These are phyloP conservation scores for Boeremia exigua DNA, from an alignment of 2,329 filamentous ascomycete species.

Conservation along the genomic window DNA sequence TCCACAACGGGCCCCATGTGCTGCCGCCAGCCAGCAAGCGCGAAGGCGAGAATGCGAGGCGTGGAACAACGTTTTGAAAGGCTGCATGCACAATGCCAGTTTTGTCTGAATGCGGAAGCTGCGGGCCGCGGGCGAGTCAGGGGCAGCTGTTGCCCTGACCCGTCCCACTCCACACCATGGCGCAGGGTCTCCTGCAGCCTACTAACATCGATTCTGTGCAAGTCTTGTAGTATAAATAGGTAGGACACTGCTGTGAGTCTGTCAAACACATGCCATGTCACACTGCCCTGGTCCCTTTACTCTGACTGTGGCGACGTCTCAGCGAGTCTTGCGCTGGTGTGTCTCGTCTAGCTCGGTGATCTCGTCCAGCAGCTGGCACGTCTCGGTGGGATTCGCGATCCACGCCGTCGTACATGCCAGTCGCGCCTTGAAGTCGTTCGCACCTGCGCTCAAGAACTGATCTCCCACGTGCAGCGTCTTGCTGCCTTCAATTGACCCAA, in stretches of 20 bases:
- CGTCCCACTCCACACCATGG: slow-evolving; percentile 17
- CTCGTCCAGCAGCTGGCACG: slow-evolving; percentile 87
- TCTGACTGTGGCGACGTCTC: background rate
- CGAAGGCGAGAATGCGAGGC: slow-evolving; percentile 1
- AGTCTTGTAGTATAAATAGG: slow-evolving; percentile 8
- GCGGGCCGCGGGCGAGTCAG: slow-evolving; percentile 25
- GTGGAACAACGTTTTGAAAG: slow-evolving; percentile 11
- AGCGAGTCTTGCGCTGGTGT: slow-evolving; percentile 47
- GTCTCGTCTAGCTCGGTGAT: slow-evolving; percentile 58
- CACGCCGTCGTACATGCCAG: slow-evolving; percentile 93
- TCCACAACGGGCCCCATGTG: slow-evolving; percentile 1
- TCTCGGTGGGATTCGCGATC: slow-evolving; percentile 93
- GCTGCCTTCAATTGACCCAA: slow-evolving; percentile 74
- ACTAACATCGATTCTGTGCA: slow-evolving; percentile 7
- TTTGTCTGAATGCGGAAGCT: slow-evolving; percentile 18
- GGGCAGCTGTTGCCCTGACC: slow-evolving; percentile 5
- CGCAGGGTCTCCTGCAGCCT: slow-evolving; percentile 9
- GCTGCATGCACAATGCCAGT: slow-evolving; percentile 9
- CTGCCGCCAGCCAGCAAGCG: background rate
- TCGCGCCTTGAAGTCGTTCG: slow-evolving; percentile 96
- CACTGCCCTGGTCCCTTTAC: background rate
- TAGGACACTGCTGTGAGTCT: slow-evolving; percentile 13
- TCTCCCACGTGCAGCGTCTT: slow-evolving; percentile 93
- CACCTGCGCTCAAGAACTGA: slow-evolving; percentile 87
- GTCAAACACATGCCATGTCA: slow-evolving; percentile 4